Evolutionary conservation across 139 green algal species (phyloP), one percentile per base, ranked within the genome.

Genomic region (Asterochloris sp.): DNA sequence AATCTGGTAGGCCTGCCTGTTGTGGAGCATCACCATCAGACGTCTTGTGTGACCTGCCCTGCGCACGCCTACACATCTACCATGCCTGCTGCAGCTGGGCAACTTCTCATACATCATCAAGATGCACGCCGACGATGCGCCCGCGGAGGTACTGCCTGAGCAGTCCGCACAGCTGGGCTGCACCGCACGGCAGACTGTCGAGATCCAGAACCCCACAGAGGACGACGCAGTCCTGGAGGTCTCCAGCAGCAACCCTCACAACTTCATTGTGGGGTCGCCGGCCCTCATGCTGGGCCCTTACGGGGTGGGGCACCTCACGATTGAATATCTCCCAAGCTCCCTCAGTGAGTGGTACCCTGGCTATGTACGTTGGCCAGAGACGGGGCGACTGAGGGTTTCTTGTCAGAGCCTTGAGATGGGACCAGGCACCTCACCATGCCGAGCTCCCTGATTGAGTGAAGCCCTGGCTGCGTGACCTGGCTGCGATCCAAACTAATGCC

Each of bases 31-130:
- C 38, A 54, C 38, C 38, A 54, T 54, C 38, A 54, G 38, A 54
- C 6, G 2, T 54, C 38, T 54, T 6, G 38, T 54, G 38, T 54
- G 38, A 54, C 38, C 38, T 54, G 38, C 38, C 38, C 38, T 54
- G 38, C 6, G 38, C 38, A 54, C 38, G 38, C 38, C 38, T 54
- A 54, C 38, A 54, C 6, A 54, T 54, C 38, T 54, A 54, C 38
- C 38, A 54, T 21, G 10, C 63, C 76, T 54, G 69, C 26, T 79
- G 67, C 83, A 87, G 81, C 78, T 86, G 71, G 89, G 92, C 11
- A 91, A 95, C 76, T 95, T 93, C 80, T 88, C 83, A 73, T 95
- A 92, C 88, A 60, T 81, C 24, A 23, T 94, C 15, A 69, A 85
- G 38, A 84, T 93, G 86, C 74, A 85, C 0, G 90, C 91, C 12